Evolutionary conservation across 352 stramenopile species (phyloP), one percentile per base, ranked within the genome.

Genomic region (Globisporangium nagaii): DNA sequence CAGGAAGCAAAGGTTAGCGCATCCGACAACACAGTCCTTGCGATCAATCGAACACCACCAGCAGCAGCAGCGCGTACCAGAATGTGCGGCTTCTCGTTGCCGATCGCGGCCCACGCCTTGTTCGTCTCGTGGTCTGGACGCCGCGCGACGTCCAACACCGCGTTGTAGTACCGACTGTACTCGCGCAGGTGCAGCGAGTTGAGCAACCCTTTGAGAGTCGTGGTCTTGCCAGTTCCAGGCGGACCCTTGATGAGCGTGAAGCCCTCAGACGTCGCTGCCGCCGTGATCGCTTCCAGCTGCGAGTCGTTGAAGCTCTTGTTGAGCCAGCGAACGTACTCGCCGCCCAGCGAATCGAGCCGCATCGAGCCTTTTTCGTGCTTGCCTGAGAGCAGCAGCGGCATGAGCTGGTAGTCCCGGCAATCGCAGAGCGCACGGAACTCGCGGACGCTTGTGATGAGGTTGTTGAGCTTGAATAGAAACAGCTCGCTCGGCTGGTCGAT

Each of bases 231-330:
- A 28, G 90, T 97, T 0, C 88, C 86, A 43, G 85, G 79, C 1
- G 85, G 85, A 11, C 85, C 90, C 57, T 97, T 97, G 66, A 97
- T 96, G 30, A 97, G 50, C 31, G 87, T 96, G 53, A 97, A 97
- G 1, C 90, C 90, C 25, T 92, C 65, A 10, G 80, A 96, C 2
- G 83, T 96, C 25, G 88, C 86, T 0, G 84, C 86, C 2, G 83
- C 86, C 12, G 76, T 80, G 58, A 97, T 97, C 1, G 90, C 87
- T 77, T 95, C 79, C 35, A 88, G 67, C 61, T 97, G 90, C 4
- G 88, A 97, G 20, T 91, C 73, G 37, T 97, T 97, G 40, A 95
- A 97, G 36, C 71, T 75, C 49, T 63, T 72, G 4, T 61, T 82
- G 6, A 96, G 66, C 82, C 84, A 94, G 11, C 75, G 70, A 1